phyloP scores from a whole-genome alignment of 495 filamentous ascomycete genomes.

The Aspergillus sclerotiicarbonarius region DNA sequence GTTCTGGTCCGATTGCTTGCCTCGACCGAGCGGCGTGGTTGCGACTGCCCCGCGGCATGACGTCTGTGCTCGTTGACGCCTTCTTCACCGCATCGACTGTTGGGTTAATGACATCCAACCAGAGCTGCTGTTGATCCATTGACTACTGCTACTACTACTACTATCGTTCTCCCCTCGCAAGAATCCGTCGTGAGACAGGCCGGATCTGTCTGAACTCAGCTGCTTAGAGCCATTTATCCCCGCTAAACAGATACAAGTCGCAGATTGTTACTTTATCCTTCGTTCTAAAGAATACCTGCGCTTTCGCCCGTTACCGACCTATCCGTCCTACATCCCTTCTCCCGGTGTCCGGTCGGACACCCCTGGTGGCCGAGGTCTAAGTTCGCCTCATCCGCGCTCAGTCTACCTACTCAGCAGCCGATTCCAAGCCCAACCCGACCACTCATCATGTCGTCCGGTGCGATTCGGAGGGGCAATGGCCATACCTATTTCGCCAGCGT shows the following conservation, averaged over 20 bases:
- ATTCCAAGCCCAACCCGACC: neutral
- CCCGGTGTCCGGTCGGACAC: constrained; percentile 1
- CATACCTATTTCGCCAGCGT: constrained; percentile 33
- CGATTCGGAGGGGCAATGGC: constrained; percentile 22
- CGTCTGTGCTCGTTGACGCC: constrained; percentile 21
- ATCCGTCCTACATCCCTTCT: neutral
- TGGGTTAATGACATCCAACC: constrained; percentile 23
- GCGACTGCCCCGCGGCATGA: constrained; percentile 26
- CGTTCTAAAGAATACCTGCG: too few relatives aligned
- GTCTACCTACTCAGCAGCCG: neutral
- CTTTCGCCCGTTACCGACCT: too few relatives aligned
- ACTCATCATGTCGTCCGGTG: constrained; percentile 18
- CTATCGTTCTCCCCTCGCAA: constrained; percentile 2
- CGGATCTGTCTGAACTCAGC: constrained; percentile 16
- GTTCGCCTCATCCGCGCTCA: neutral
- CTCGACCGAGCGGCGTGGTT: constrained; percentile 5
- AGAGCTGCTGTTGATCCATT: constrained; percentile 20
- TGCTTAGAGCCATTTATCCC: neutral
- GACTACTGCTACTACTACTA: constrained; percentile 8
- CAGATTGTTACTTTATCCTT: too few relatives aligned
- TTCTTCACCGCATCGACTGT: constrained; percentile 27
- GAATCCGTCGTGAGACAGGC: constrained; percentile 7
- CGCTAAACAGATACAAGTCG: neutral
- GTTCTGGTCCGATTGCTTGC: neutral
- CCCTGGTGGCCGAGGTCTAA: constrained; percentile 10